A percentile compares a stretch with the other conserved stretches of the same genome.
Evolutionary conservation across 2,329 filamentous ascomycete genomes (phyloP).

Genomic region (Botrytis fabae): DNA sequence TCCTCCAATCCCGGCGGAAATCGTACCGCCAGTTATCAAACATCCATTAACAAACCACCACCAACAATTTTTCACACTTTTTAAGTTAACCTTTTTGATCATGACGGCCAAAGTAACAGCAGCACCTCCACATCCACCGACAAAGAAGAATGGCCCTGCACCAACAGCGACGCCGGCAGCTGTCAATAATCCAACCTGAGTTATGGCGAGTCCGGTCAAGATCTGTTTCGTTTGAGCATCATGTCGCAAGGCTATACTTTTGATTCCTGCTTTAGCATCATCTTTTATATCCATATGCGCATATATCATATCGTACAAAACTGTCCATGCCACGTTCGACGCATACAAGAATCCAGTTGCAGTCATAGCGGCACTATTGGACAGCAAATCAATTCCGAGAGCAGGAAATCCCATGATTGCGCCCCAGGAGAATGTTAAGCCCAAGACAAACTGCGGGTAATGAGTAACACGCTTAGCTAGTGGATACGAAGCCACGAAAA

Average conservation of each 20-base stretch:
- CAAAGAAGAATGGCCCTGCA: constrained; percentile 68
- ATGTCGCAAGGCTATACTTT: constrained; percentile 81
- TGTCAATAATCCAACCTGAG: constrained; percentile 69
- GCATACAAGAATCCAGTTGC: constrained; percentile 71
- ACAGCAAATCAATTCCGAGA: constrained; percentile 72
- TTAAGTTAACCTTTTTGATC: constrained; percentile 67
- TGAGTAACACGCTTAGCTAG: constrained; percentile 83
- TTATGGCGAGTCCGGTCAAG: constrained; percentile 65
- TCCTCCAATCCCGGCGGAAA: constrained; percentile 57
- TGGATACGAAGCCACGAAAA: constrained; percentile 75
- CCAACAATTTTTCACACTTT: constrained; percentile 68
- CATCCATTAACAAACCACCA: constrained; percentile 76
- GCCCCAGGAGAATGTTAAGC: constrained; percentile 85
- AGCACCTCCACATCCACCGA: constrained; percentile 66
- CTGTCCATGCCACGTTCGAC: constrained; percentile 82
- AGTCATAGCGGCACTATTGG: constrained; percentile 60
- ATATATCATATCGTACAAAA: constrained; percentile 91
- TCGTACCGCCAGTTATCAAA: constrained; percentile 65
- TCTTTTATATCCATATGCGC: constrained; percentile 90
- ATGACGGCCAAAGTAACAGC: constrained; percentile 61
- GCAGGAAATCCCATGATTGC: constrained; percentile 86
- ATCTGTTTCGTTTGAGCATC: constrained; percentile 75
- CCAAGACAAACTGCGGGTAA: constrained; percentile 82
- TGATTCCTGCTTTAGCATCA: constrained; percentile 82
- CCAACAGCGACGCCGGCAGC: constrained; percentile 67